phyloP scores from a whole-genome alignment of 2,329 filamentous ascomycete species.

The Rutstroemia sydowiana region DNA sequence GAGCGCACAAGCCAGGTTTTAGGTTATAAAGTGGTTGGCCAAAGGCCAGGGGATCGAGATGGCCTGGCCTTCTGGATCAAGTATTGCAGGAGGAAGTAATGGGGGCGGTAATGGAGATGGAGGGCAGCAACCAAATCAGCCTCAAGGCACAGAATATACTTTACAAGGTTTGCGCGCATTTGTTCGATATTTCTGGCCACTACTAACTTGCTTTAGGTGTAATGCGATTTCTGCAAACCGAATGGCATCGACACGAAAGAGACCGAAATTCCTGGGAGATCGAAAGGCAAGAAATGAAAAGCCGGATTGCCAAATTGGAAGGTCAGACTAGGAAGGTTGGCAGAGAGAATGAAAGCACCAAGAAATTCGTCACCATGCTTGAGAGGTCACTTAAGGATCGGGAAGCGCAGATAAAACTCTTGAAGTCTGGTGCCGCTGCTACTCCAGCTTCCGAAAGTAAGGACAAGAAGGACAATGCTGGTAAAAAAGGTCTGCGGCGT shows the following conservation, averaged over 20 bases:
- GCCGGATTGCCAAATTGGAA: slow-evolving; percentile 88
- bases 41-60: slow-evolving; percentile 36
- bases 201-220: slow-evolving; percentile 64
- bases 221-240: slow-evolving; percentile 97
- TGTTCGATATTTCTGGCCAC: background rate
- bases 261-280: slow-evolving; percentile 99
- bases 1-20: slow-evolving; percentile 11
- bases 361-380: slow-evolving; percentile 83
- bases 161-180: slow-evolving; percentile 49
- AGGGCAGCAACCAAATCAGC: slow-evolving; percentile 34
- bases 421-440: slow-evolving; percentile 35
- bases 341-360: slow-evolving; percentile 79
- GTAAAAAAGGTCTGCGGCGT: slow-evolving; percentile 52
- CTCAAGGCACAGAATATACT: slow-evolving; percentile 62
- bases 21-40: slow-evolving; percentile 9
- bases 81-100: slow-evolving; percentile 31
- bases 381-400: slow-evolving; percentile 84
- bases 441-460: slow-evolving; percentile 35
- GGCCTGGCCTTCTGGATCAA: slow-evolving; percentile 65
- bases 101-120: slow-evolving; percentile 23
- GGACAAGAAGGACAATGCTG: slow-evolving; percentile 46
- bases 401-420: slow-evolving; percentile 58
- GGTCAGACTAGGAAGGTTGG: slow-evolving; percentile 82
- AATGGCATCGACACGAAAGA: slow-evolving; percentile 98
- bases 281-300: slow-evolving; percentile 98